A percentile compares a stretch with the other conserved stretches of the same genome.
Evolutionary conservation across 805 yeast genomes (phyloP).

Genomic region (Maudiozyma turicensis): DNA sequence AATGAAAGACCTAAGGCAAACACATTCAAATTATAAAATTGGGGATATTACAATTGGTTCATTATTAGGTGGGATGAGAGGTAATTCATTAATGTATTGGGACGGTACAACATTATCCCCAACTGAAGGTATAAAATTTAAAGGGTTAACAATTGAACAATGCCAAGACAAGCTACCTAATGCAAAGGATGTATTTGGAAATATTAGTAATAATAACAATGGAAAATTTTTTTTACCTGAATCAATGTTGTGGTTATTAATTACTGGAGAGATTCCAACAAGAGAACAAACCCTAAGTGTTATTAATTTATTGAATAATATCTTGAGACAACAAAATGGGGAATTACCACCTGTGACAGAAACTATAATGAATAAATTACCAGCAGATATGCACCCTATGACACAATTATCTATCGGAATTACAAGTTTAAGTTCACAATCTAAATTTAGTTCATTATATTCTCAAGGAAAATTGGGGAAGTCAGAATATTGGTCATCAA

Average conservation of each 20-base stretch:
- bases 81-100: conserved; percentile 67
- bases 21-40: conserved; percentile 29
- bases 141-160: conserved; percentile 65
- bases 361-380: conserved; percentile 52
- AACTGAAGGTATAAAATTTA: conserved; percentile 66
- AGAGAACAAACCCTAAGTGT: conserved; percentile 47
- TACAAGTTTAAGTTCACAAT: conserved; percentile 61
- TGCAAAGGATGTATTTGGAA: conserved; percentile 1
- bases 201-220: conserved; percentile 23
- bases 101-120: conserved; percentile 73
- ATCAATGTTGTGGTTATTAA: conserved; percentile 66
- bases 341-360: conserved; percentile 53
- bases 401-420: conserved; percentile 72
- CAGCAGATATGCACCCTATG: conserved; percentile 71
- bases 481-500: conserved; percentile 64
- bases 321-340: conserved; percentile 23
- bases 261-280: conserved; percentile 67
- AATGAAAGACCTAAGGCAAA: conserved; percentile 33
- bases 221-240: conserved; percentile 62
- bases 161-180: conserved; percentile 55
- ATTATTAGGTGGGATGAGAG: conserved; percentile 69
- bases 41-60: conserved; percentile 36
- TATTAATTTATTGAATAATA: conserved; percentile 52
- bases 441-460: conserved; percentile 63
- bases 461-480: conserved; percentile 56